These are phyloP conservation scores for Cercospora brassicicola DNA, from an alignment of 2,329 filamentous ascomycete genomes.

Conservation along the genomic window DNA sequence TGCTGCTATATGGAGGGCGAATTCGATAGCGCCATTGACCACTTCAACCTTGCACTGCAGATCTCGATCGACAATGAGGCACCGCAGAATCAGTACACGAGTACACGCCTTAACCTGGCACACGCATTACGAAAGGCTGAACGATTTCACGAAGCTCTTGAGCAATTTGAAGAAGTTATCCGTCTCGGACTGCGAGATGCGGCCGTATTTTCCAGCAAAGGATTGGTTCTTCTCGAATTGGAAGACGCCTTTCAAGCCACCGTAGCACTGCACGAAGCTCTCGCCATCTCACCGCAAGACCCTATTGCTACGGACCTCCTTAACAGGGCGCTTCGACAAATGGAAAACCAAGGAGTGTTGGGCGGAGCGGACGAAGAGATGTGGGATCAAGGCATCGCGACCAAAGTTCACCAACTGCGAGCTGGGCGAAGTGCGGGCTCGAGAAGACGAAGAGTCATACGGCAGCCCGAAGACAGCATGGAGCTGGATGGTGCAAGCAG, in stretches of 20 bases:
- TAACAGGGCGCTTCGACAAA: slow-evolving; percentile 68
- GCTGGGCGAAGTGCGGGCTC: background rate
- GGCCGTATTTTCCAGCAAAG: slow-evolving; percentile 77
- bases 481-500: slow-evolving; percentile 11
- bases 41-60: slow-evolving; percentile 75
- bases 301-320: slow-evolving; percentile 77
- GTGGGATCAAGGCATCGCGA: slow-evolving; percentile 30
- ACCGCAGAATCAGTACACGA: slow-evolving; percentile 75
- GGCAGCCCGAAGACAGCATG: slow-evolving; percentile 16
- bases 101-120: slow-evolving; percentile 82
- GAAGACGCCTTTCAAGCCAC: slow-evolving; percentile 74
- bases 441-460: slow-evolving; percentile 3
- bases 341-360: slow-evolving; percentile 50
- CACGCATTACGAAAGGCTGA: slow-evolving; percentile 78
- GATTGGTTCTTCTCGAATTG: slow-evolving; percentile 78
- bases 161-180: slow-evolving; percentile 83
- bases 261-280: slow-evolving; percentile 77
- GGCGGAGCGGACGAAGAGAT: slow-evolving; percentile 49
- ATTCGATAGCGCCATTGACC: slow-evolving; percentile 69
- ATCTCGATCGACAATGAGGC: slow-evolving; percentile 74
- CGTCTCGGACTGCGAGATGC: slow-evolving; percentile 74
- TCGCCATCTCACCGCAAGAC: slow-evolving; percentile 76
- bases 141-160: slow-evolving; percentile 68
- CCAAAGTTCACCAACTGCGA: slow-evolving; percentile 22
- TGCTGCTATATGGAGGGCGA: slow-evolving; percentile 92